Base-by-base conservation (phyloP, 1,284 basidiomycete species). In the Rhodotorula sp. region DNA sequence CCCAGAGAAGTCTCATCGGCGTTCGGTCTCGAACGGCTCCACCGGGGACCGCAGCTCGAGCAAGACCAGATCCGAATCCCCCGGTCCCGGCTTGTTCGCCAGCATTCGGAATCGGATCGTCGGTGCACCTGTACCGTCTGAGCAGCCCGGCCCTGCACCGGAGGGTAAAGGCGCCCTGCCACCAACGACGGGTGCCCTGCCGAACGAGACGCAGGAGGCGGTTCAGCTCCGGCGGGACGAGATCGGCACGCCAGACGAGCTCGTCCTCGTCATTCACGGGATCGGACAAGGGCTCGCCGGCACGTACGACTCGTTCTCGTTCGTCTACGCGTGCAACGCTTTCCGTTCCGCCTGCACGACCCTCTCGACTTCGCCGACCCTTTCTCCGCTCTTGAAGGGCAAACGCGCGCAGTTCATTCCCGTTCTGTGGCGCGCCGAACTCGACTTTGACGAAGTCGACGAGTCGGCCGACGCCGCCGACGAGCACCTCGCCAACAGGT, bases 361-460 rank as follows among this genome's bases (percentile, higher is more conserved):
- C 0, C 58, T 74, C 8, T 73, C 74, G 43, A 69, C 71, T 18
- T 71, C 74, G 5, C 56, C 62, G 0, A 50, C 75, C 2, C 71
- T 79, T 56, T 69, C 70, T 10, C 69, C 77, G 6, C 68, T 79
- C 4, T 58, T 78, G 5, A 63, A 75, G 23, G 74, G 73, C 31
- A 75, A 71, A 60, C 67, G 79, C 18, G 69, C 76, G 2, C 79
- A 80, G 67, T 77, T 80, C 64, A 77, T 79, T 38, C 79, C 79
- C 14, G 70, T 80, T 31, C 71, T 75, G 26, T 80, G 79, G 79
- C 66, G 79, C 21, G 72, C 74, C 52, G 76, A 77, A 28, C 64
- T 79, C 54, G 68, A 77, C 50, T 76, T 74, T 23, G 63, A 70
- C 31, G 76, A 77, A 34, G 67, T 79, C 43, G 70, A 74, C 67